phyloP scores from a whole-genome alignment of 805 yeast genomes.

The Kluyveromyces starmeri region DNA sequence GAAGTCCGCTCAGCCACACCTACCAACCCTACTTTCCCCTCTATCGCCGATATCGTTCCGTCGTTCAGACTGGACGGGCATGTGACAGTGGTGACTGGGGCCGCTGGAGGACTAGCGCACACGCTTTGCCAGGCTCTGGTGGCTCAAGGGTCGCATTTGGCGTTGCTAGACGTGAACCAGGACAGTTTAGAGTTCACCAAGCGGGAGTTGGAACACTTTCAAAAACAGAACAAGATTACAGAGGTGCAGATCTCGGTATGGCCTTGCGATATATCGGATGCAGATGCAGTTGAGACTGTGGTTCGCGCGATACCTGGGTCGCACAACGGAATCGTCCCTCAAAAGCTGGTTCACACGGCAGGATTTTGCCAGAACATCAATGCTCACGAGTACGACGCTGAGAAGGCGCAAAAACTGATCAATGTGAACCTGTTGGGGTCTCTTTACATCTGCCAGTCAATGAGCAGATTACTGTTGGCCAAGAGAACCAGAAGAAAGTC shows the following conservation, averaged over 20 bases:
- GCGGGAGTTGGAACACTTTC: constrained; percentile 42
- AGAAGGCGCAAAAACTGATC: constrained; percentile 57
- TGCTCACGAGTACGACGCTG: constrained; percentile 68
- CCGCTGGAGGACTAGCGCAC: constrained; percentile 69
- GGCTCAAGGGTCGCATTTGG: constrained; percentile 71
- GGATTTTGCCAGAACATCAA: constrained; percentile 77
- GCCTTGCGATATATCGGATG: constrained; percentile 67
- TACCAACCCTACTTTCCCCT: constrained; percentile 14
- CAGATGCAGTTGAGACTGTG: constrained; percentile 46
- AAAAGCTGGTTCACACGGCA: constrained; percentile 68
- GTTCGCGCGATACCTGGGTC: constrained; percentile 43
- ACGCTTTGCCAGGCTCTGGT: constrained; percentile 57
- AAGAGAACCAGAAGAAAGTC: constrained; percentile 40
- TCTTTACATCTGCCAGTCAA: constrained; percentile 41
- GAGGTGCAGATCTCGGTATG: constrained; percentile 43
- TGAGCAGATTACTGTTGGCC: constrained; percentile 15
- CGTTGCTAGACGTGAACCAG: constrained; percentile 59
- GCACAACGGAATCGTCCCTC: constrained; percentile 53
- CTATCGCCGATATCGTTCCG: constrained; percentile 43
- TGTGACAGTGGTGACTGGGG: constrained; percentile 69
- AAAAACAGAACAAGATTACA: constrained; percentile 28
- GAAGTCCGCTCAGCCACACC: constrained; percentile 14
- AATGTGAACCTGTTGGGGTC: constrained; percentile 71
- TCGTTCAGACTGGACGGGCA: constrained; percentile 60
- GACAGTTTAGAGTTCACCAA: constrained; percentile 52